Conservation (phyloP, 768 basidiomycete genomes). For the Roridomyces roridus region DNA sequence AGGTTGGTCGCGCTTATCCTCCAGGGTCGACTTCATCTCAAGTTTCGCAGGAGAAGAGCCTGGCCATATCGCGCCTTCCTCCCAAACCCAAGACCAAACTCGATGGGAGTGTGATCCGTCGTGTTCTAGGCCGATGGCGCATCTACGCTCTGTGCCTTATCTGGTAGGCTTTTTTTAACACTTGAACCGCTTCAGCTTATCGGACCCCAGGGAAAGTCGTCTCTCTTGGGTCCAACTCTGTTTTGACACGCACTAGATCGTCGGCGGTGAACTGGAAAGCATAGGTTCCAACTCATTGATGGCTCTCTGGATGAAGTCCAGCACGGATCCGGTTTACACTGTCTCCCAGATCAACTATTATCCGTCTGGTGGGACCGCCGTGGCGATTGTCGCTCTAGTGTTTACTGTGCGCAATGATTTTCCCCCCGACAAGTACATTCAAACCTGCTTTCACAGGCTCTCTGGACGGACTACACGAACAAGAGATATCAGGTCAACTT, state of each 20-base stretch:
- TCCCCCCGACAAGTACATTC: neutral
- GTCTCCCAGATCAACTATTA: constrained; percentile 68
- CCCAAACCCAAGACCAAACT: constrained; percentile 29
- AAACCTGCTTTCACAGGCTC: constrained; percentile 4
- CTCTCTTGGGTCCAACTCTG: constrained; percentile 44
- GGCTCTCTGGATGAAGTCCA: constrained; percentile 73
- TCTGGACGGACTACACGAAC: constrained; percentile 62
- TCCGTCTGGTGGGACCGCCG: constrained; percentile 68
- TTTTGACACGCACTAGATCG: constrained; percentile 7
- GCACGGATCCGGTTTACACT: constrained; percentile 56
- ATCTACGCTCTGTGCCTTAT: constrained; percentile 70
- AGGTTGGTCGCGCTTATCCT: constrained; percentile 42
- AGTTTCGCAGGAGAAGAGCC: constrained; percentile 56
- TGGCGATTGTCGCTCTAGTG: constrained; percentile 68
- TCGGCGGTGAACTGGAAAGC: constrained; percentile 64
- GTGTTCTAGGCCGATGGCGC: constrained; percentile 64
- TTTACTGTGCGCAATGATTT: constrained; percentile 12
- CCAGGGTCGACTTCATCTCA: neutral
- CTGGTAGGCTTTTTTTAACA: constrained; percentile 45
- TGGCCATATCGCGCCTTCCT: constrained; percentile 55
- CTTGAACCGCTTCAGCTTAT: neutral
- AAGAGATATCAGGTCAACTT: constrained; percentile 26
- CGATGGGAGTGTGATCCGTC: constrained; percentile 47
- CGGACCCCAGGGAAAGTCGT: constrained; percentile 10
- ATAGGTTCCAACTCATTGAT: constrained; percentile 76